Evolutionary conservation across 768 basidiomycete genomes (phyloP), one percentile per base, ranked within the genome.

Genomic region (Boletus vermiculosoides): DNA sequence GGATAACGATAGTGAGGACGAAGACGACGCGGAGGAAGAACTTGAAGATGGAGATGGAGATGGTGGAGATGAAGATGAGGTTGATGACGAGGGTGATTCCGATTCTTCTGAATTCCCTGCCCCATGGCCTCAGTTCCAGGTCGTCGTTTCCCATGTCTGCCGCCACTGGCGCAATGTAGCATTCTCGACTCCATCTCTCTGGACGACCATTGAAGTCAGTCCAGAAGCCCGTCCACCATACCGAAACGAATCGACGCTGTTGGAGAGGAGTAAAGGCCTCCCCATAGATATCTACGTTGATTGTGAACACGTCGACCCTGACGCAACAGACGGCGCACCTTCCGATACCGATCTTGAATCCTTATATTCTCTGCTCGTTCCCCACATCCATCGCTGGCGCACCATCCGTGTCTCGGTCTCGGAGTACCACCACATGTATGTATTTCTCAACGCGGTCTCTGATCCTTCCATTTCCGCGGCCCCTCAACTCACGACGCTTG

Each of bases 121-220:
- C 23, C 12, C 46, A n/a, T 44, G 37, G 45, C 71, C 69, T 34
- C 55, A 74, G 2, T 85, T 84, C 65, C 78, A 80, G 60, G 71
- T 84, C 30, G 72, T 84, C 61, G 83, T 79, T 15, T 85, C 85
- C 18, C 85, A 85, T 61, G 80, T 86, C 11, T 87, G 85, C 67
- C 71, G 63, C 25, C 81, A 78, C 55, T 87, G 86, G 86, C 82
- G 85, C 47, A 71, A 70, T 36, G 61, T 78, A 2, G 80, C 84
- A 4, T 53, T 87, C 30, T 77, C 78, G 31, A 80, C 80, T 0
- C 81, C 84, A 0, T 71, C 73, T 10, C 75, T 88, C 18, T 88
- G 86, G 86, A 80, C 80, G 12, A 68, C 56, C 31, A 72, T 88
- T 42, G 10, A 8, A 1, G 51, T 71, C 20, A 15, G 23, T 22